Percentiles rank a stretch among this genome's conserved stretches.
Conservation (phyloP, 2,329 filamentous ascomycete genomes). For the Botrytis squamosa region DNA sequence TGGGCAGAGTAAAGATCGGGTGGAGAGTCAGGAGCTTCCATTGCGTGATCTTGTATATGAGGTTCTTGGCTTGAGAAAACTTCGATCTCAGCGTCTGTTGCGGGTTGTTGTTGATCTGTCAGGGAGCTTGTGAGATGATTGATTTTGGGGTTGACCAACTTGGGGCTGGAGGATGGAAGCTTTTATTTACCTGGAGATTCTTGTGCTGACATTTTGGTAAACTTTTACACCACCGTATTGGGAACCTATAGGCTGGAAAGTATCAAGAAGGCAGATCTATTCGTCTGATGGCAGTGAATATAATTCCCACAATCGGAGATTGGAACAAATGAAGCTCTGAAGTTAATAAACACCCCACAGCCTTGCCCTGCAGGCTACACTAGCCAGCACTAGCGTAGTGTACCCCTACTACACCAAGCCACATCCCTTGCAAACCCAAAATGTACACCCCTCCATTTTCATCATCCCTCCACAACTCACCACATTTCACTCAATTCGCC, state of each 20-base stretch:
- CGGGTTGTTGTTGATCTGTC: not conserved
- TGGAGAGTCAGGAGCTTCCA: conserved; percentile 36
- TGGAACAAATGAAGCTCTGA: not conserved
- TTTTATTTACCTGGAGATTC: conserved; percentile 15
- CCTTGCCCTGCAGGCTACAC: not conserved
- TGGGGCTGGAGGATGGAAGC: not conserved
- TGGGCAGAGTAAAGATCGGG: conserved; percentile 22
- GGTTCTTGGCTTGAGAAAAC: not conserved
- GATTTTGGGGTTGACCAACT: not conserved
- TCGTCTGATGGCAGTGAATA: not conserved
- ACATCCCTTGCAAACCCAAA: conserved; percentile 11
- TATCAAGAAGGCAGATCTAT: not conserved
- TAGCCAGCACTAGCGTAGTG: conserved; percentile 7
- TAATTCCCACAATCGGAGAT: not conserved
- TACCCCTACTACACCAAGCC: not conserved
- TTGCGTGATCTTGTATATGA: conserved; percentile 25
- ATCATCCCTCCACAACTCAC: not conserved
- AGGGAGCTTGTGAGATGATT: conserved; percentile 8
- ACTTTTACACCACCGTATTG: no score
- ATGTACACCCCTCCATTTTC: conserved; percentile 13
- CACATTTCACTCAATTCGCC: conserved; percentile 6
- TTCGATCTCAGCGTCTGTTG: not conserved
- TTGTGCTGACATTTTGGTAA: conserved; percentile 11
- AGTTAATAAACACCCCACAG: not conserved
- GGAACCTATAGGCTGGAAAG: not conserved